Conservation (phyloP, 805 yeast species). For the Kluyveromyces lactis region DNA sequence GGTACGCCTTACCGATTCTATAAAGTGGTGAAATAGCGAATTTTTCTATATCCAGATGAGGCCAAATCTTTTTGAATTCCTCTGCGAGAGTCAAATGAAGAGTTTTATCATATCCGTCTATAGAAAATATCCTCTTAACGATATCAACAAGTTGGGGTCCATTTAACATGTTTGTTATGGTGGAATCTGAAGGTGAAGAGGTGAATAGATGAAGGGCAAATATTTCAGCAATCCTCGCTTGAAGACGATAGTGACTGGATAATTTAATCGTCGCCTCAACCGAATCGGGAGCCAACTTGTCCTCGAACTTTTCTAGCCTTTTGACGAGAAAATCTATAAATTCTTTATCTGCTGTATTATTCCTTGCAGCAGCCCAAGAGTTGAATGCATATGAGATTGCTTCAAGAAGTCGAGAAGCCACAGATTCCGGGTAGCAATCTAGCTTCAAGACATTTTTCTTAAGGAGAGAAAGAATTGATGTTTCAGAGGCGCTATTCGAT, state of each 20-base stretch:
- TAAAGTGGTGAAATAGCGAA: conserved; percentile 43
- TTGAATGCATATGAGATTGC: conserved; percentile 68
- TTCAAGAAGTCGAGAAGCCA: conserved; percentile 61
- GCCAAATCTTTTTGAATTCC: conserved; percentile 43
- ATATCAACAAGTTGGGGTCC: conserved; percentile 29
- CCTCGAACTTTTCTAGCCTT: conserved; percentile 31
- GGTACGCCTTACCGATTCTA: conserved; percentile 42
- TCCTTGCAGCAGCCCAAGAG: conserved; percentile 63
- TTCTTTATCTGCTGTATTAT: conserved; percentile 38
- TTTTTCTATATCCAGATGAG: conserved; percentile 37
- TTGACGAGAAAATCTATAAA: conserved; percentile 29
- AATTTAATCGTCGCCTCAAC: conserved; percentile 25
- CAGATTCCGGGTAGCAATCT: conserved; percentile 48
- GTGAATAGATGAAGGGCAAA: conserved; percentile 65
- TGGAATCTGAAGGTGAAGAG: conserved; percentile 36
- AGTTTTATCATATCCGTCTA: conserved; percentile 39
- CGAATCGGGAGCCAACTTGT: conserved; percentile 9
- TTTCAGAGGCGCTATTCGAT: conserved; percentile 11
- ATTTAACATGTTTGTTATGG: conserved; percentile 37
- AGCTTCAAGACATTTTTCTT: conserved; percentile 47
- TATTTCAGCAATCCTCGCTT: conserved; percentile 66
- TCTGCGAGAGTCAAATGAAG: conserved; percentile 38
- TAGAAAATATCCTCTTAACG: conserved; percentile 32
- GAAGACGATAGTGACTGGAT: conserved; percentile 48
- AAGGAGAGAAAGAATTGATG: conserved; percentile 46